Evolutionary conservation across 2,329 filamentous ascomycete species (phyloP).

Genomic region (Talaromyces albobiverticillius): DNA sequence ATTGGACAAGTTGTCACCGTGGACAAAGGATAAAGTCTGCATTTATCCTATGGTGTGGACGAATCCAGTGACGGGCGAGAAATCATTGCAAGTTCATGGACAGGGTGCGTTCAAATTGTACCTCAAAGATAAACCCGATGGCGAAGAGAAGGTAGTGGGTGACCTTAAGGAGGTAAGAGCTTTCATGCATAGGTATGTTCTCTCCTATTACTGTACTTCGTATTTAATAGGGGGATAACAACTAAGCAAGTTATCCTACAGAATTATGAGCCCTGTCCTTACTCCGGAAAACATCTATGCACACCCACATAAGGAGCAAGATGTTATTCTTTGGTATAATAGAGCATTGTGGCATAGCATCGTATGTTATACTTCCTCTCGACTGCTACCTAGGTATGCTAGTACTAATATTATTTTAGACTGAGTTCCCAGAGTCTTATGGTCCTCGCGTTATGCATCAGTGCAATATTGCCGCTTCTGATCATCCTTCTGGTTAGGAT

Average conservation of each 20-base stretch:
- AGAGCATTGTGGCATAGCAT: conserved; percentile 40
- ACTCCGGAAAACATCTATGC: conserved; percentile 35
- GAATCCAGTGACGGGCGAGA: conserved; percentile 32
- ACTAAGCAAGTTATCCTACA: conserved; percentile 15
- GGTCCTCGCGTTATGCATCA: conserved; percentile 40
- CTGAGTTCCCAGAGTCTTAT: conserved; percentile 37
- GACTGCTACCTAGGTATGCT: background rate
- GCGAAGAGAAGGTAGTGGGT: conserved; percentile 13
- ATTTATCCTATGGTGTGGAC: conserved; percentile 39
- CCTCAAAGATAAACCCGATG: conserved; percentile 29
- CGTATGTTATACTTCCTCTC: conserved; percentile 20
- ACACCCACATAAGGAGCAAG: conserved; percentile 35
- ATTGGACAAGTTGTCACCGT: conserved; percentile 28
- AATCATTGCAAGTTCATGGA: conserved; percentile 34
- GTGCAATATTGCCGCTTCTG: conserved; percentile 31
- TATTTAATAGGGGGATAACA: background rate
- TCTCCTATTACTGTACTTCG: background rate
- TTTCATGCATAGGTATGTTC: conserved; percentile 12
- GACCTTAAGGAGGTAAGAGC: conserved; percentile 12
- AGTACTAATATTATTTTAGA: conserved; percentile 1
- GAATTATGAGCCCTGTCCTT: conserved; percentile 35
- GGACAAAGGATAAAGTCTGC: conserved; percentile 29
- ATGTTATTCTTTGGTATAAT: conserved; percentile 41
- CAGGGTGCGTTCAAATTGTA: conserved; percentile 35
- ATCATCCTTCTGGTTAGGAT: conserved; percentile 16